phyloP scores from a whole-genome alignment of 768 basidiomycete species.

The Boletus bicolor region DNA sequence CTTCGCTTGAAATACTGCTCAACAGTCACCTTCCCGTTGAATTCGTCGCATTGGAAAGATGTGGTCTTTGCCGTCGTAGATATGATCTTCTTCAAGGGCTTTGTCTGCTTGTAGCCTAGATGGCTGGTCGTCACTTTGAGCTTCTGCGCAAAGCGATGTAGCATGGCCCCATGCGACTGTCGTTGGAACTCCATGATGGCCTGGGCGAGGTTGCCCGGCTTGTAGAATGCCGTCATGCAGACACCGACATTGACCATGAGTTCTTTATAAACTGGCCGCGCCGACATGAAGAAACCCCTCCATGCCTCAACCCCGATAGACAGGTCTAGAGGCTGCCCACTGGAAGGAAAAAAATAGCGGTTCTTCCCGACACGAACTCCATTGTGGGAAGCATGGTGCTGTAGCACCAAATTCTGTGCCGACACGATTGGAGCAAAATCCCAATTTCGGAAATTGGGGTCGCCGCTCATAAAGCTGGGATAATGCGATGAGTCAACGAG shows the following conservation, averaged over 20 bases:
- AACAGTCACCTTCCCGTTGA: constrained; percentile 51
- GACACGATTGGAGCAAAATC: constrained; percentile 42
- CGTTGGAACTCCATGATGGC: constrained; percentile 48
- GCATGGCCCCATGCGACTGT: constrained; percentile 42
- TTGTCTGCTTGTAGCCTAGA: constrained; percentile 51
- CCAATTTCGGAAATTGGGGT: constrained; percentile 34
- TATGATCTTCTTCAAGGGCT: constrained; percentile 42
- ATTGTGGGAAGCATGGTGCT: constrained; percentile 39
- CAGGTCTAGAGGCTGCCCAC: constrained; percentile 22
- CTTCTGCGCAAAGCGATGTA: constrained; percentile 46
- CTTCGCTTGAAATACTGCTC: constrained; percentile 62
- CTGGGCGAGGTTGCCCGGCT: constrained; percentile 60
- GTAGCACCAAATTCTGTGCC: constrained; percentile 48
- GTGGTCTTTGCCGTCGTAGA: constrained; percentile 42
- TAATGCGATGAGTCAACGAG: background rate
- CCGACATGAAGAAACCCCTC: constrained; percentile 51
- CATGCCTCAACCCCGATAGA: constrained; percentile 42
- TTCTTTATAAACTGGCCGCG: constrained; percentile 45
- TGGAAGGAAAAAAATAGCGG: constrained; percentile 47
- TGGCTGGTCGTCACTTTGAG: constrained; percentile 58
- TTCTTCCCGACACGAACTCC: constrained; percentile 50
- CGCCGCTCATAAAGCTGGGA: constrained; percentile 40
- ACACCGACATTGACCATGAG: constrained; percentile 55
- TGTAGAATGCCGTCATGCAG: constrained; percentile 54
- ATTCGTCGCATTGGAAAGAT: constrained; percentile 57